Base-by-base conservation (phyloP, 768 basidiomycete genomes). In the Tubosaeta sp. region DNA sequence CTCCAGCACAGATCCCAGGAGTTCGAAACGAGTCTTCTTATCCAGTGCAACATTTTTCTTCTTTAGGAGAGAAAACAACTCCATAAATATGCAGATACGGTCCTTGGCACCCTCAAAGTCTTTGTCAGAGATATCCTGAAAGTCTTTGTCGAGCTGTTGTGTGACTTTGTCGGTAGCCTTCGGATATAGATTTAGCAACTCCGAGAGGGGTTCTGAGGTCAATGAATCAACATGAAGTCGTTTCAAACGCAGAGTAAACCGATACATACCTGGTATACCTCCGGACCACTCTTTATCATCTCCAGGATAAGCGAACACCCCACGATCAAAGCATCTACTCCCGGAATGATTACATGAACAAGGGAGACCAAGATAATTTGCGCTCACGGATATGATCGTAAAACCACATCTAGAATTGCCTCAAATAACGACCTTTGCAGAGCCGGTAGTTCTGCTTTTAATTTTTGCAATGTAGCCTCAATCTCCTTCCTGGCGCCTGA, bases 331-430 rank as follows among this genome's bases (percentile, higher is more conserved):
- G 30, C 48, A 51, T 3, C 64, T 66, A 8, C 32, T 18, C 11
- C 11, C 0, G 6, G 0, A 14, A 11, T 48, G 9, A 43, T 45
- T 24, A n/a, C 6, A 47, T 8, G 18, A 49, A 25, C 32, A 16
- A 31, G 5, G 9, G n/a, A 2, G 19, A 41, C 6, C 2, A 21
- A 42, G 3, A 16, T 1, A 31, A 19, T 0, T 10, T 7, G 0
- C 5, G 48, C 64, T 49, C 48, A 65, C 64, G 64, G 64, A 55
- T 64, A 73, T 3, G 52, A 9, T 13, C 14, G 25, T 18, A 54
- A 16, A 11, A 62, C 50, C 11, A 56, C 46, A 8, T 66, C 60
- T 9, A 73, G 13, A 38, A 64, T 48, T 4, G 57, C 60, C 21
- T 66, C 64, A 7, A 59, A 60, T 43, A 69, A 2, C 14, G 63